Evolutionary conservation across 306 rosid genomes (phyloP).

Genomic region (Dalbergia cultrata): DNA sequence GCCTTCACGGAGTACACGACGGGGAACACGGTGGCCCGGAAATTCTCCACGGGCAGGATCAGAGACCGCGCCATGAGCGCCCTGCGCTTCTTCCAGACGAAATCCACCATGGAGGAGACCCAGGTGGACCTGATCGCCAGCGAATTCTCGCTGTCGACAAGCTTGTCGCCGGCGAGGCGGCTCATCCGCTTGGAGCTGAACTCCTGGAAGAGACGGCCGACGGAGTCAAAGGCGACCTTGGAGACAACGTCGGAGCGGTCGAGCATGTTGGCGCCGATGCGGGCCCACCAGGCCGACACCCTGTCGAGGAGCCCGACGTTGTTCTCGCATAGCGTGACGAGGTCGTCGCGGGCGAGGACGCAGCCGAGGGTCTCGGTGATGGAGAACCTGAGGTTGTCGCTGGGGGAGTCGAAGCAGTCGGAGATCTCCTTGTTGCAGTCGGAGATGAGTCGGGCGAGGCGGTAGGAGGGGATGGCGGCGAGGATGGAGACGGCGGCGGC

Average conservation of each 20-base stretch:
- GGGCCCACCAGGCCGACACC: constrained; percentile 91
- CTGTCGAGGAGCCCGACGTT: constrained; percentile 81
- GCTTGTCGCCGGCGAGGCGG: constrained; percentile 88
- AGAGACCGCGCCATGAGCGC: constrained; percentile 91
- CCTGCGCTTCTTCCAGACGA: constrained; percentile 94
- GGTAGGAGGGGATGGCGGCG: constrained; percentile 93
- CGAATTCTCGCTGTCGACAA: constrained; percentile 94
- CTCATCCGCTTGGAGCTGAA: constrained; percentile 94
- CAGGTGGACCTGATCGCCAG: constrained; percentile 93
- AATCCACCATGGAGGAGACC: constrained; percentile 95
- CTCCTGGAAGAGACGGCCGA: constrained; percentile 92
- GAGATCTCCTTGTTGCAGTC: constrained; percentile 86
- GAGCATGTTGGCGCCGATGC: constrained; percentile 87
- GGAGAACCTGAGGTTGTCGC: constrained; percentile 86
- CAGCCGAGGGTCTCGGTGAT: constrained; percentile 94
- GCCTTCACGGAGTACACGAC: constrained; percentile 92
- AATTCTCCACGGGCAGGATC: constrained; percentile 90
- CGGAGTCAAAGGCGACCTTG: constrained; percentile 94
- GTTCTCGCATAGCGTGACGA: constrained; percentile 92
- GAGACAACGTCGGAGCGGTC: constrained; percentile 86
- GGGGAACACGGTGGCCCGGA: constrained; percentile 88
- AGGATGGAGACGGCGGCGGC: constrained; percentile 96
- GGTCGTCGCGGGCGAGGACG: constrained; percentile 94
- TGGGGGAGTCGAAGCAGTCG: constrained; percentile 77
- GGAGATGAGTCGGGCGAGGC: constrained; percentile 74